Conservation (phyloP, 306 rosid species). For the Malus asiatica region DNA sequence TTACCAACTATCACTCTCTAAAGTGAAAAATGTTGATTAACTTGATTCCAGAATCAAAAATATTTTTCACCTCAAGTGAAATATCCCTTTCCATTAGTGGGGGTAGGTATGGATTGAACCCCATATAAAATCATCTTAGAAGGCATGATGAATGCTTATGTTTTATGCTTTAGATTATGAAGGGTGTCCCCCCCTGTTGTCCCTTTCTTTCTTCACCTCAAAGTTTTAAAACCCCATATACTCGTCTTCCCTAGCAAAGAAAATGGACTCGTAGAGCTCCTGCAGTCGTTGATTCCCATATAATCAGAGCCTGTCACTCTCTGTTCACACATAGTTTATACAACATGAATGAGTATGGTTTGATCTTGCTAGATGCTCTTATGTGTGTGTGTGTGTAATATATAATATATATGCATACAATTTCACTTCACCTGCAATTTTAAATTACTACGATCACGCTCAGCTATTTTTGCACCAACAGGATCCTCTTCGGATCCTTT, state of each 20-base stretch:
- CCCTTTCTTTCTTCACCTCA: conserved; percentile 27
- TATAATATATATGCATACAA: too few relatives aligned
- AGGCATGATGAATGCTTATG: neutral
- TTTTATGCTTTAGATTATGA: neutral
- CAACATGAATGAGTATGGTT: neutral
- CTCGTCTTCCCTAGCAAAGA: neutral
- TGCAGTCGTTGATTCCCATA: neutral
- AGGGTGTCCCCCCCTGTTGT: neutral
- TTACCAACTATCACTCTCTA: neutral
- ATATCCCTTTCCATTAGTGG: conserved; percentile 8
- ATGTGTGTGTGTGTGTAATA: too few relatives aligned
- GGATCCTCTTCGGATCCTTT: too few relatives aligned
- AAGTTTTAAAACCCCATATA: neutral
- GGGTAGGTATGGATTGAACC: conserved; percentile 26
- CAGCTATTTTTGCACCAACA: neutral
- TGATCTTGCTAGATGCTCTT: neutral
- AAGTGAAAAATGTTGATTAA: neutral
- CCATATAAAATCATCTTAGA: neutral
- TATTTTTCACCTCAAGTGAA: neutral
- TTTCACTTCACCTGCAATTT: neutral
- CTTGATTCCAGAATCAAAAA: neutral
- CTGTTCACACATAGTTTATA: neutral
- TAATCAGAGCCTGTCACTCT: neutral
- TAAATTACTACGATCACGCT: neutral
- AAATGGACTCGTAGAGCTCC: neutral